Conservation (phyloP, 768 basidiomycete species). For the Trametes meyenii region DNA sequence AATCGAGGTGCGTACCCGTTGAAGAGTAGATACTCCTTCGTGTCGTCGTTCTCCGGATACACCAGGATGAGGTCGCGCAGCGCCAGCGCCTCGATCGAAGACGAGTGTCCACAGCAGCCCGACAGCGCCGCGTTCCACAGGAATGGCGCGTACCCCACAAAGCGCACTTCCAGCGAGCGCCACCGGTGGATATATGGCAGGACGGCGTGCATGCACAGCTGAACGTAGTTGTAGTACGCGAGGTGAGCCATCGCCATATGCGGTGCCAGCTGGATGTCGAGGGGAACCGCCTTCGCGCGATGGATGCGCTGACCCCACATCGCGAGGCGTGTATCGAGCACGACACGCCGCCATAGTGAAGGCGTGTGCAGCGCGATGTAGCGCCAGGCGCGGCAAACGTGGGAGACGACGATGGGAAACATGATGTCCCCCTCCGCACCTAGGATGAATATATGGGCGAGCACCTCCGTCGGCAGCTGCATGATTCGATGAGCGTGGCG, state of each 20-base stretch:
- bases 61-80: constrained; percentile 60
- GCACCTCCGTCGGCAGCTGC: constrained; percentile 62
- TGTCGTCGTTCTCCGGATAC: constrained; percentile 68
- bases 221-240: constrained; percentile 38
- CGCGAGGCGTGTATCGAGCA: constrained; percentile 46
- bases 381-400: constrained; percentile 70
- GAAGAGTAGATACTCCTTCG: constrained; percentile 68
- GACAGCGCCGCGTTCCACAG: constrained; percentile 72
- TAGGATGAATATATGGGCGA: constrained; percentile 63
- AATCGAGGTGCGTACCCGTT: constrained; percentile 61
- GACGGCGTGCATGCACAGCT: constrained; percentile 64
- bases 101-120: constrained; percentile 45
- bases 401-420: constrained; percentile 65
- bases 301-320: constrained; percentile 68
- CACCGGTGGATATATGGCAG: constrained; percentile 51
- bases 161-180: constrained; percentile 63
- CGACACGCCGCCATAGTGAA: constrained; percentile 64
- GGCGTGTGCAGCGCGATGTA: constrained; percentile 61
- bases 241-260: constrained; percentile 12
- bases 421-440: constrained; percentile 58
- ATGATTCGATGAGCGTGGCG: constrained; percentile 52
- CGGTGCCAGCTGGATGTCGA: constrained; percentile 56
- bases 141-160: constrained; percentile 58
- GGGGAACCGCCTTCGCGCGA: constrained; percentile 60
- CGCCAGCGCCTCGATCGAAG: constrained; percentile 40